Evolutionary conservation across 2,329 filamentous ascomycete genomes (phyloP), one percentile per base, ranked within the genome.

Genomic region (Neopestalotiopsis sp.): DNA sequence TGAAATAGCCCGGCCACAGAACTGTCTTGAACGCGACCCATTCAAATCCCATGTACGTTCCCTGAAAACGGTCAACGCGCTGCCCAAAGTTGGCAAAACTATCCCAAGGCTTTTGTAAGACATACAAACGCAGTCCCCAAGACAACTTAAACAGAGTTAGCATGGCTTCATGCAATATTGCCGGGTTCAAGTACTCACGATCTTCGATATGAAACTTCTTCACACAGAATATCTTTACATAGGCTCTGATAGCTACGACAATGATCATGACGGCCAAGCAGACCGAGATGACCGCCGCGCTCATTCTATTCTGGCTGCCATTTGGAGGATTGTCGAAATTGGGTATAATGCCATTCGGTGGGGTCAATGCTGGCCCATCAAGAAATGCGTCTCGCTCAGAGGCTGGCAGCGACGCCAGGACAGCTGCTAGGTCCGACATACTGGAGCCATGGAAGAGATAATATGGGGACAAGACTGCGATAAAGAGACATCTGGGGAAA

Each of bases 301-400:
- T 34, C 30, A 59, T 59, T 28, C 9, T n/a, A 30, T 59, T 59
- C 10, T 59, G 57, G 24, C 30, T 59, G 57, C 30, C 30, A n/a
- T 59, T 59, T 14, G 57, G 57, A 13, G 57, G 57, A n/a, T 59
- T 59, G 14, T 59, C 57, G 28, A 59, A 59, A 30, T 30, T 34
- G 10, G 57, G 57, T n/a, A 30, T n/a, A 32, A 12, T 34, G 1
- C 57, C 57, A 59, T 59, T 17, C 13, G 57, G 57, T 34, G 57
- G 57, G 30, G 20, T 14, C 24, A 59, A 9, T 1, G 57, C 57
- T 28, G 57, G 57, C 10, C 57, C 57, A 17, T 59, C 57, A 3
- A 59, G 57, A 2, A 59, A 59, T 12, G 57, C 30, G 7, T 59
- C 57, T 30, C 24, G 30, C 30, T 59, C 17, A n/a, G 57, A 34